phyloP scores from a whole-genome alignment of 805 yeast genomes.

The Cyberlindnera meyerae region DNA sequence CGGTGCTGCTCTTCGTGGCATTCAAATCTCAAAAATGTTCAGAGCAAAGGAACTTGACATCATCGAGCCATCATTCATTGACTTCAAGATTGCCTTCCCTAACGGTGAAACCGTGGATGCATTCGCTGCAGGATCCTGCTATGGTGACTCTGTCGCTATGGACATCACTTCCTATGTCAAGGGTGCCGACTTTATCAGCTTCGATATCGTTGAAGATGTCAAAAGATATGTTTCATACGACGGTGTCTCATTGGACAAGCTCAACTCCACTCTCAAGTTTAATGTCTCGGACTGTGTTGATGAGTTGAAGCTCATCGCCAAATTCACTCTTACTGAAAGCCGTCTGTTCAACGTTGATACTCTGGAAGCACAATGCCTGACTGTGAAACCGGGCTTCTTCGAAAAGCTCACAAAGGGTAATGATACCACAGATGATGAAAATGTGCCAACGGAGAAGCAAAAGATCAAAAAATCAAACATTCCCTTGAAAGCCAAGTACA shows the following conservation, averaged over 20 bases:
- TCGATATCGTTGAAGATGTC: constrained; percentile 32
- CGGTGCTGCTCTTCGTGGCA: constrained; percentile 85
- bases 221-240: constrained; percentile 24
- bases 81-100: constrained; percentile 36
- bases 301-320: constrained; percentile 35
- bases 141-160: constrained; percentile 32
- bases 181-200: constrained; percentile 27
- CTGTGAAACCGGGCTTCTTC: constrained; percentile 16
- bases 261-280: constrained; percentile 26
- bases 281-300: constrained; percentile 34
- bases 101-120: constrained; percentile 30
- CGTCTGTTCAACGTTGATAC: constrained; percentile 44
- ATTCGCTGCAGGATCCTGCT: constrained; percentile 43
- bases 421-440: constrained; percentile 12
- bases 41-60: constrained; percentile 58
- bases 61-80: constrained; percentile 48
- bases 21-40: constrained; percentile 63
- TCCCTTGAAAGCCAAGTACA: constrained; percentile 29
- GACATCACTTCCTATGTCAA: constrained; percentile 32
- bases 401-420: constrained; percentile 11
- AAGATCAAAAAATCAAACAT: constrained; percentile 22
- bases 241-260: constrained; percentile 9
- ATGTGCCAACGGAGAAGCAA: constrained; percentile 14
- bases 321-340: constrained; percentile 42
- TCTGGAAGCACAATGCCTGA: constrained; percentile 42